Base-by-base conservation (phyloP, 192 early-diverging fungal genomes). In the Coemansia sp. region DNA sequence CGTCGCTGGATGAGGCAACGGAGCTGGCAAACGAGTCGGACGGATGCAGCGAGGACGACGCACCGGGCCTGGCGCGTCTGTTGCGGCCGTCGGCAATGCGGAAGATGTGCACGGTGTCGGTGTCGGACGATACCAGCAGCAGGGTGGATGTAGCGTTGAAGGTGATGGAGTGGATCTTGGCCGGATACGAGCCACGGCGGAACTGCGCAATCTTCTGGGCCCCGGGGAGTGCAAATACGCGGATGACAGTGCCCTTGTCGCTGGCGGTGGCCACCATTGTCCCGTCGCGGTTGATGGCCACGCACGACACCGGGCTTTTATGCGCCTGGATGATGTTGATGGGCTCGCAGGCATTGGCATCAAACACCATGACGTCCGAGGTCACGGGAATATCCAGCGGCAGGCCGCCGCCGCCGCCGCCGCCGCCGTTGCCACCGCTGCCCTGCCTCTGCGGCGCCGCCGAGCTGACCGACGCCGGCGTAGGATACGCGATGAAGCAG, bases 181-280 rank as follows among this genome's bases (percentile, higher is more conserved):
- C 92, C 13, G 92, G 87, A 74, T 96, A 96, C 2, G 95, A 91
- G 56, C 97, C 97, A 43, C 97, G 85, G 53, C 97, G 89, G 84
- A 99, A 97, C 81, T 98, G 95, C 71, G 89, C 91, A 17, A 98
- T 81, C 65, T 94, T 91, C 64, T 91, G 82, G 16, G 92, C 95
- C 57, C 90, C 85, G 11, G 94, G 91, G 19, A 96, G 86, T 14
- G 92, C 88, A 74, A 95, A 98, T 7, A 99, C 95, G 40, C 97
- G 88, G 64, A 99, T 97, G 1, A 99, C 93, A 2, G 97, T 99
- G 10, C 97, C 97, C 91, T 97, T 97, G 72, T 98, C 96, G 75
- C 93, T 95, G 17, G 95, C 88, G 0, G 96, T 98, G 22, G 97
- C 97, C 37, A 98, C 80, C 85, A 96, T 79, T 0, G 92, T 93